phyloP scores from a whole-genome alignment of 345 rosid species.

The Viola odorata region DNA sequence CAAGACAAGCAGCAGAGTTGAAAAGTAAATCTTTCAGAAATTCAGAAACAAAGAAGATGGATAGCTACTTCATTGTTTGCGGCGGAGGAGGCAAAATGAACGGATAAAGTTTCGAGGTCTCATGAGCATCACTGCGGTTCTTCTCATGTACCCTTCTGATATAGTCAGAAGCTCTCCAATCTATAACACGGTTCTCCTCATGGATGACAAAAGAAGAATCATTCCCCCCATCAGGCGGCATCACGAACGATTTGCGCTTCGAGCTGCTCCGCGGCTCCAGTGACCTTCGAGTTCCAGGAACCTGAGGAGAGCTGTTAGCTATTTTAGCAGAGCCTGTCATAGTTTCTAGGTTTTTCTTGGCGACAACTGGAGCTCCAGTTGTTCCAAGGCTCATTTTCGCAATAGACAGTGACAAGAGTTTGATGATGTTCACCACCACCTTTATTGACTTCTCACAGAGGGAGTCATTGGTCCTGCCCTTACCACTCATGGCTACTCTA shows the following conservation, averaged over 20 bases:
- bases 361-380: constrained; percentile 16
- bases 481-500: constrained; percentile 26
- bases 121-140: constrained; percentile 19
- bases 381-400: constrained; percentile 43
- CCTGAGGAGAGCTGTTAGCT: constrained; percentile 14
- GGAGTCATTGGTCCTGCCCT: constrained; percentile 31
- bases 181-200: constrained; percentile 14
- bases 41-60: neutral
- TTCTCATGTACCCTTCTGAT: constrained; percentile 44
- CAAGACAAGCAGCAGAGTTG: neutral
- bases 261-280: constrained; percentile 20
- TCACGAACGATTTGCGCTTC: constrained; percentile 27
- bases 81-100: constrained; percentile 34
- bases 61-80: constrained; percentile 17
- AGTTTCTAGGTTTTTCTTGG: constrained; percentile 7
- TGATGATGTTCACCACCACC: constrained; percentile 39
- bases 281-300: constrained; percentile 20
- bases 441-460: constrained; percentile 44
- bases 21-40: neutral
- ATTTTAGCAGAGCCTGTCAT: constrained; percentile 6
- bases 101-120: constrained; percentile 10
- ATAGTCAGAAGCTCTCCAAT: constrained; percentile 33
- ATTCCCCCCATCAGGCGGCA: constrained; percentile 29
- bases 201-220: constrained; percentile 14
- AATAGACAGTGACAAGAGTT: constrained; percentile 43